phyloP scores from a whole-genome alignment of 148 eudicot species.

The Arbutus unedo region DNA sequence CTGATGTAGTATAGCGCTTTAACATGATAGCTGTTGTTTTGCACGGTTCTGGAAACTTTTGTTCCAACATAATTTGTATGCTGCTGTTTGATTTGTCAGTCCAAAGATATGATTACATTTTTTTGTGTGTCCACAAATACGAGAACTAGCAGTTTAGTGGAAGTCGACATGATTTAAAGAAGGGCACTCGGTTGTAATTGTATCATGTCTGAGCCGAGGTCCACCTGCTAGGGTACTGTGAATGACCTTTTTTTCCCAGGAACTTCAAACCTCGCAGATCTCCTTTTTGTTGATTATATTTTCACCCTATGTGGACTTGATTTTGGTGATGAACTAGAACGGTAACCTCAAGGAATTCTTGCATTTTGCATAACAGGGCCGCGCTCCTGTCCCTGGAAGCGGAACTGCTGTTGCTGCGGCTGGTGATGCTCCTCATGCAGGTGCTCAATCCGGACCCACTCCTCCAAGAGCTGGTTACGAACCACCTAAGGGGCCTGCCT shows the following conservation, averaged over 20 bases:
- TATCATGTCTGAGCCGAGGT: not conserved
- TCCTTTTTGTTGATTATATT: not conserved
- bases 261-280: not conserved
- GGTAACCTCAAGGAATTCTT: not conserved
- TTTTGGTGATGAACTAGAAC: not conserved
- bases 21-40: no score
- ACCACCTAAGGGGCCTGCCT: conserved; percentile 28
- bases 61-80: not conserved
- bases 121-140: not conserved
- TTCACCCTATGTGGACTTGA: not conserved
- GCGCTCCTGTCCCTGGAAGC: conserved; percentile 33
- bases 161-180: no score
- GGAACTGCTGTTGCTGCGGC: conserved; percentile 31
- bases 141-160: not conserved
- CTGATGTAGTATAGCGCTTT: not conserved
- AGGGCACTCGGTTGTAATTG: not conserved
- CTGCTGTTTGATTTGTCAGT: not conserved
- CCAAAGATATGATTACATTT: not conserved
- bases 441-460: conserved; percentile 41
- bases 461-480: conserved; percentile 46
- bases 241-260: not conserved
- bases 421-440: conserved; percentile 43
- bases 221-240: not conserved
- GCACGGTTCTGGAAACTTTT: not conserved
- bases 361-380: conserved; percentile 38